Evolutionary conservation across 495 filamentous ascomycete species (phyloP).

Genomic region (Ramalina peruviana): DNA sequence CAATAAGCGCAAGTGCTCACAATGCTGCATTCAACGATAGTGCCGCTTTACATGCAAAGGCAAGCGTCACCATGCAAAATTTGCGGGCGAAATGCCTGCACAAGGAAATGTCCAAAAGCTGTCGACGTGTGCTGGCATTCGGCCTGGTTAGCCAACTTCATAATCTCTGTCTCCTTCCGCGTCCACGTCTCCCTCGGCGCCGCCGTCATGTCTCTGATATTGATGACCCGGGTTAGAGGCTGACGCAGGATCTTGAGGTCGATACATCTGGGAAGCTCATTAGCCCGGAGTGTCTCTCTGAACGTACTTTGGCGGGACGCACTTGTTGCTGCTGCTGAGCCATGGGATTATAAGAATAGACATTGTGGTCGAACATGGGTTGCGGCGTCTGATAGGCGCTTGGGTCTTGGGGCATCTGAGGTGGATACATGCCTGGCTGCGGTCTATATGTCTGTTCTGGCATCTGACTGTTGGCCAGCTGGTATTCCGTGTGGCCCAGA

Average conservation of each 20-base stretch:
- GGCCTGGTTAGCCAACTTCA: slow-evolving; percentile 28
- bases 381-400: slow-evolving; percentile 58
- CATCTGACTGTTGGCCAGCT: slow-evolving; percentile 45
- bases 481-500: slow-evolving; percentile 54
- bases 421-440: slow-evolving; percentile 62
- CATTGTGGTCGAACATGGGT: slow-evolving; percentile 66
- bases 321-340: slow-evolving; percentile 67
- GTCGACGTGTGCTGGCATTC: background rate
- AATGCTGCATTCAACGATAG: no score
- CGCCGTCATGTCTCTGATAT: slow-evolving; percentile 28
- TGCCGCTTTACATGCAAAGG: background rate
- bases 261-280: slow-evolving; percentile 36
- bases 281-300: background rate
- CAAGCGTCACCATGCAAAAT: background rate
- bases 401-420: slow-evolving; percentile 58
- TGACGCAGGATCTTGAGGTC: slow-evolving; percentile 27
- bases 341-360: slow-evolving; percentile 75
- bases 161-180: slow-evolving; percentile 46
- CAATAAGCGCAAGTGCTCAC: no score
- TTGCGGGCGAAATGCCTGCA: slow-evolving; percentile 5
- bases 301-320: background rate
- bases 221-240: slow-evolving; percentile 28
- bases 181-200: slow-evolving; percentile 40
- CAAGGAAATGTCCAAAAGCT: slow-evolving; percentile 11
- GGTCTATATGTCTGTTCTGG: slow-evolving; percentile 70